phyloP scores from a whole-genome alignment of 805 yeast genomes.

The Ogataea paraovalis region DNA sequence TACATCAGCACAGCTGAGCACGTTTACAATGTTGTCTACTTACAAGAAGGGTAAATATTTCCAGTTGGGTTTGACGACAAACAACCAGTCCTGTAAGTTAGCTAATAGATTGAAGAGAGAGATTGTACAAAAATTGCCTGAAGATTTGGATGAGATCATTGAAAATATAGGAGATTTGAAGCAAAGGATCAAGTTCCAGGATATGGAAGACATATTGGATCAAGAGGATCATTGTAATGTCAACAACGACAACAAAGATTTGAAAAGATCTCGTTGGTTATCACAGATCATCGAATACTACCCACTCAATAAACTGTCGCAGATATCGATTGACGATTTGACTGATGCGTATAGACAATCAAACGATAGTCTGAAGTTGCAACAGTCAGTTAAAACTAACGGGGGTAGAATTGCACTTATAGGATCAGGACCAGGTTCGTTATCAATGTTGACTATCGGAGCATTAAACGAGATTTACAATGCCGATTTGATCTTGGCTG shows the following conservation, averaged over 20 bases:
- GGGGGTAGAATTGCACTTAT: conserved; percentile 72
- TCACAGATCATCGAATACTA: conserved; percentile 88
- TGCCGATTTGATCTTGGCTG: conserved; percentile 85
- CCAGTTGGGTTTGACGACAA: conserved; percentile 79
- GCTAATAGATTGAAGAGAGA: conserved; percentile 80
- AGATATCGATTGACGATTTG: conserved; percentile 56
- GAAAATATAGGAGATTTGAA: conserved; percentile 66
- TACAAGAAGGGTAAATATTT: conserved; percentile 60
- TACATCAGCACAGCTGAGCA: conserved; percentile 66
- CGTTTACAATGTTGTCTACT: conserved; percentile 74
- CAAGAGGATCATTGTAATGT: conserved; percentile 33
- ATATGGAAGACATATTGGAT: conserved; percentile 33
- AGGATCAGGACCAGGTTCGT: conserved; percentile 93
- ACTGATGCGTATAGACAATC: conserved; percentile 25
- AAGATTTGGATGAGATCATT: conserved; percentile 66
- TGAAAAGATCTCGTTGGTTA: conserved; percentile 75
- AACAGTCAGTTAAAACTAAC: conserved; percentile 1
- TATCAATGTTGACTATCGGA: conserved; percentile 76
- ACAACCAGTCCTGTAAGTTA: conserved; percentile 85
- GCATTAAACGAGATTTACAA: conserved; percentile 75
- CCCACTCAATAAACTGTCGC: conserved; percentile 65
- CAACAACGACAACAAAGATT: conserved; percentile 46
- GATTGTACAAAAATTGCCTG: conserved; percentile 59
- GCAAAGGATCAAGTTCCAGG: conserved; percentile 49
- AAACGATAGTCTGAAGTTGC: not conserved